Evolutionary conservation across 306 rosid genomes (phyloP), one percentile per base, ranked within the genome.

Genomic region (Rosa multiflora): DNA sequence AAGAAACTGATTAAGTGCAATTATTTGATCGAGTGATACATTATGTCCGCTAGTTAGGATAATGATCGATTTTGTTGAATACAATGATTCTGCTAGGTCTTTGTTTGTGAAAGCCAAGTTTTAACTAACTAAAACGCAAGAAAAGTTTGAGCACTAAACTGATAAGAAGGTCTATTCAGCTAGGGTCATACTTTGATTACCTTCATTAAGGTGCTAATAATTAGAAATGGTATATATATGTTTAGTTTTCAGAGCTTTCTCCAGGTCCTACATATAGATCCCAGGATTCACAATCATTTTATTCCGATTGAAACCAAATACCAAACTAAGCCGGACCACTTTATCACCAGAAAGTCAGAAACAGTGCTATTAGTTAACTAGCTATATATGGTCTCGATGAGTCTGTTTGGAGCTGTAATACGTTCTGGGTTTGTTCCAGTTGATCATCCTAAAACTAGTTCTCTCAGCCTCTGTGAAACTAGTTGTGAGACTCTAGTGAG

Each of bases 91-190:
- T 69, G 61, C 71, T 69, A 39, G 77, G 32, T n/a, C 12, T 21
- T 83, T 78, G 84, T 43, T 61, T 82, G 21, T 79, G 78, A 79
- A 82, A 77, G 82, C 61, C 52, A 59, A 73, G 72, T 73, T 70
- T 61, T 75, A 82, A 74, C 80, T 55, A 74, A 66, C 71, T 79
- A 82, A 82, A 13, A 73, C 59, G 35, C 46, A 59, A 32, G 3
- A 32, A 32, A 32, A 32, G 37, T 32, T 32, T 32, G 37, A 32
- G 37, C 37, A 32, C 37, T 32, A 32, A 32, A 32, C 37, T 32
- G 37, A 32, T 32, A 32, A 32, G 37, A 32, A 32, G 37, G 37
- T 32, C 37, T 32, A 32, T 2, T 2, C 37, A 29, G 32, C 32
- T 1, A 29, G 32, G 32, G 32, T 32, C 37, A 32, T 32, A 32